Conservation (phyloP, 495 filamentous ascomycete genomes). For the Aspergillus sparsus region DNA sequence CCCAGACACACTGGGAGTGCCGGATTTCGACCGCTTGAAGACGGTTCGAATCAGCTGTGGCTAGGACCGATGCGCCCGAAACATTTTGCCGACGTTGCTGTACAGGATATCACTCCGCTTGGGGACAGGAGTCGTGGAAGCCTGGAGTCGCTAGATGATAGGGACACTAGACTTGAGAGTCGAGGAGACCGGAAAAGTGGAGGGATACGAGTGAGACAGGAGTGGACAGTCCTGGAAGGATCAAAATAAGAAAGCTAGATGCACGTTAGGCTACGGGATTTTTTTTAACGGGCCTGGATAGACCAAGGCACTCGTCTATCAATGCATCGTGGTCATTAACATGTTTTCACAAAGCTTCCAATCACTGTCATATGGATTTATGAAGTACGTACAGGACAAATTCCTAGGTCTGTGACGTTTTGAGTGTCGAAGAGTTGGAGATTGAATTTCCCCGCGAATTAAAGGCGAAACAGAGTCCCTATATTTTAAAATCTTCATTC, state of each 20-base stretch:
- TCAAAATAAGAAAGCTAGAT: neutral
- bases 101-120: neutral
- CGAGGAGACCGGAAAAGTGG: neutral
- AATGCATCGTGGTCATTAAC: no score
- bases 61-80: slow-evolving; percentile 18
- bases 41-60: slow-evolving; percentile 19
- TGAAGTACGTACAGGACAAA: no score
- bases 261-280: no score
- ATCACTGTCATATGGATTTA: no score
- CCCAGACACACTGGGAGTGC: neutral
- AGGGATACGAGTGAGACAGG: slow-evolving; percentile 11
- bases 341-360: no score
- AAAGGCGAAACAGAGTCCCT: no score
- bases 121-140: neutral
- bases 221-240: slow-evolving; percentile 10
- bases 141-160: neutral
- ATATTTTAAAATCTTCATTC: no score
- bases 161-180: neutral
- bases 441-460: no score
- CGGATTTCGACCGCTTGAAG: slow-evolving; percentile 11
- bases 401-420: no score
- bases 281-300: no score
- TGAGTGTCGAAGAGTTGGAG: no score
- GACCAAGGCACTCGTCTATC: no score
- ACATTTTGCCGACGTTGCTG: slow-evolving; percentile 3